Conservation (phyloP, 108 stramenopile genomes). For the Chaetoceros muelleri region DNA sequence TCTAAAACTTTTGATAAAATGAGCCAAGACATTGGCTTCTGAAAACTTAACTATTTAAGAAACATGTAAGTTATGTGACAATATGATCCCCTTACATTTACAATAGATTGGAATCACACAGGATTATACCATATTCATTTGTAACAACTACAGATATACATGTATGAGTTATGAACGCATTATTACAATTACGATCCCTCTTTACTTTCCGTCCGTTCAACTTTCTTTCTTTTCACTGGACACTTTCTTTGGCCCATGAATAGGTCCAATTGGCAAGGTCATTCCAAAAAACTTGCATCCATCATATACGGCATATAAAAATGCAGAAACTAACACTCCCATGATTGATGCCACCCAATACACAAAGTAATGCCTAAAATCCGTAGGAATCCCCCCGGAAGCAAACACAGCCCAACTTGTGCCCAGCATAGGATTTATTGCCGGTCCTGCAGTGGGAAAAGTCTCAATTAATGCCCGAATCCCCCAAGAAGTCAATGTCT, state of each 20-base stretch:
- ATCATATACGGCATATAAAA: conserved; percentile 60
- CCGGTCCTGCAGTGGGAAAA: conserved; percentile 76
- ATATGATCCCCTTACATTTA: too few relatives aligned
- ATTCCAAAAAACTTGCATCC: conserved; percentile 64
- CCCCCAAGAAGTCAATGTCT: conserved; percentile 67
- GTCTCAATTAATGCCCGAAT: conserved; percentile 78
- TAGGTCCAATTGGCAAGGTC: conserved; percentile 58
- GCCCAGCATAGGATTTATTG: conserved; percentile 87
- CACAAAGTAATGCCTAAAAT: conserved; percentile 67
- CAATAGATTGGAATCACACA: too few relatives aligned
- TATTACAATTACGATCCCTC: too few relatives aligned
- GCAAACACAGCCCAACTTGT: conserved; percentile 71
- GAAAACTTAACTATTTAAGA: too few relatives aligned
- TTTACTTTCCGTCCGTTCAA: too few relatives aligned
- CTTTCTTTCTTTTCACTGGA: too few relatives aligned
- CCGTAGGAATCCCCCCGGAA: conserved; percentile 42
- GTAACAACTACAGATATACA: too few relatives aligned
- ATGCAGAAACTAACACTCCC: conserved; percentile 52
- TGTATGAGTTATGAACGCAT: too few relatives aligned
- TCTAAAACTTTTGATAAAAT: too few relatives aligned
- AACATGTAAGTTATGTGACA: too few relatives aligned
- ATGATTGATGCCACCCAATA: conserved; percentile 71
- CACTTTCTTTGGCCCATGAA: conserved; percentile 36
- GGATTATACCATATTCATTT: too few relatives aligned
- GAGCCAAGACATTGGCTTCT: too few relatives aligned